These are phyloP conservation scores for Aspergillus ruber DNA, from an alignment of 2,329 filamentous ascomycete genomes.

Conservation along the genomic window DNA sequence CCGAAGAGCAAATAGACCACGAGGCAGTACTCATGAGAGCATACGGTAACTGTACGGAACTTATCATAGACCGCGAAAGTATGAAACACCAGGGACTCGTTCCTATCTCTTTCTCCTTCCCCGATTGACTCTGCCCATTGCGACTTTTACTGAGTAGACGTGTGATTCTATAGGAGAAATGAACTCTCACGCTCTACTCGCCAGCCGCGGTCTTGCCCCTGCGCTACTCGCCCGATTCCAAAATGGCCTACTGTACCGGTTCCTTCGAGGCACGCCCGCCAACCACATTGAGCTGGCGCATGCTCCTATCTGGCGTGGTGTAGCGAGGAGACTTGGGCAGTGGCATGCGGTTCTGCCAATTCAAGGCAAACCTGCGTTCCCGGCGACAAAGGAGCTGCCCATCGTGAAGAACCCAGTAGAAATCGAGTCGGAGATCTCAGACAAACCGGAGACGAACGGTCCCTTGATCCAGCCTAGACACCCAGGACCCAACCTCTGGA, in stretches of 20 bases:
- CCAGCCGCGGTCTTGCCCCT: slow-evolving; percentile 75
- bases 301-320: slow-evolving; percentile 69
- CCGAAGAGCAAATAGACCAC: slow-evolving; percentile 69
- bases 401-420: slow-evolving; percentile 16
- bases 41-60: slow-evolving; percentile 88
- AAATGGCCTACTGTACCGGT: slow-evolving; percentile 93
- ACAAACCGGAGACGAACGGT: slow-evolving; percentile 11
- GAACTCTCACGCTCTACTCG: slow-evolving; percentile 74
- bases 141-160: slow-evolving; percentile 30
- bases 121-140: slow-evolving; percentile 21
- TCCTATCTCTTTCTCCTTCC: slow-evolving; percentile 2
- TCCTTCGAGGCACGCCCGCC: slow-evolving; percentile 73
- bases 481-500: slow-evolving; percentile 83
- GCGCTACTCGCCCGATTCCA: slow-evolving; percentile 83
- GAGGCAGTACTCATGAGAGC: slow-evolving; percentile 85
- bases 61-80: slow-evolving; percentile 93
- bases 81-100: slow-evolving; percentile 37
- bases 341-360: slow-evolving; percentile 76
- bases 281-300: slow-evolving; percentile 72
- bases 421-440: slow-evolving; percentile 10
- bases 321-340: slow-evolving; percentile 77
- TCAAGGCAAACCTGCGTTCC: slow-evolving; percentile 29
- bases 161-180: slow-evolving; percentile 48
- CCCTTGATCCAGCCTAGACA: slow-evolving; percentile 54
- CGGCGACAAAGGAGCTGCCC: slow-evolving; percentile 12